These are phyloP conservation scores for Fomitopsis pulvina DNA, from an alignment of 768 basidiomycete genomes.

Conservation along the genomic window DNA sequence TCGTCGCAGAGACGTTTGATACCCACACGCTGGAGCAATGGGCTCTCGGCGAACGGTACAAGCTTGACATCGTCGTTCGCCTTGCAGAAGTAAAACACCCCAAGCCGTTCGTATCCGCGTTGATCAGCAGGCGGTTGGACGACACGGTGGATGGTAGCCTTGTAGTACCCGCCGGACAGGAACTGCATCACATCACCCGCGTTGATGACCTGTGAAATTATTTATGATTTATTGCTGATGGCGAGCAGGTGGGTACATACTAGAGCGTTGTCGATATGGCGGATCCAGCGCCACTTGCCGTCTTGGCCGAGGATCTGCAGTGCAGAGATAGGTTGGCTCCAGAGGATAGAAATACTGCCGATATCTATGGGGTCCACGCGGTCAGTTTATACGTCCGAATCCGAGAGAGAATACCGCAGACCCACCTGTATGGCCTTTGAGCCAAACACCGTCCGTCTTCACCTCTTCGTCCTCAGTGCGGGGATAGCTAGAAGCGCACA, in stretches of 20 bases:
- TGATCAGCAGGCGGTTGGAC: conserved; percentile 30
- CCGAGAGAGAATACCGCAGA: background rate
- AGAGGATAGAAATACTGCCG: conserved; percentile 41
- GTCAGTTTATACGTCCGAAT: background rate
- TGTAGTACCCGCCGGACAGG: conserved; percentile 29
- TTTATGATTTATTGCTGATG: conserved; percentile 26
- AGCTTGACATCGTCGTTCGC: conserved; percentile 25
- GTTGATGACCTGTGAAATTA: conserved; percentile 30
- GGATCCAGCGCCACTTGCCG: conserved; percentile 52
- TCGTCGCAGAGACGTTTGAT: conserved; percentile 21
- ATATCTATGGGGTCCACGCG: conserved; percentile 5
- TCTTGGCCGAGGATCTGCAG: conserved; percentile 50
- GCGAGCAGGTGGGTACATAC: conserved; percentile 29
- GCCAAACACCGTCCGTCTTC: conserved; percentile 26
- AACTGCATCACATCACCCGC: conserved; percentile 29
- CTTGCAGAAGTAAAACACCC: conserved; percentile 29
- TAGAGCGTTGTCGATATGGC: conserved; percentile 51
- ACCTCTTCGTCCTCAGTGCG: conserved; percentile 26
- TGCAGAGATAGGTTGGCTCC: conserved; percentile 53
- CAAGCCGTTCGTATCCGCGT: conserved; percentile 27
- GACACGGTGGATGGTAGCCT: conserved; percentile 31
- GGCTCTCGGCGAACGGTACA: conserved; percentile 24
- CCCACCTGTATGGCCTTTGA: conserved; percentile 31
- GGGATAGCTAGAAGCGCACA: conserved; percentile 19
- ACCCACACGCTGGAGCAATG: conserved; percentile 24